Evolutionary conservation across 2,329 filamentous ascomycete species (phyloP), one percentile per base, ranked within the genome.

Genomic region (Botrytis fabae): DNA sequence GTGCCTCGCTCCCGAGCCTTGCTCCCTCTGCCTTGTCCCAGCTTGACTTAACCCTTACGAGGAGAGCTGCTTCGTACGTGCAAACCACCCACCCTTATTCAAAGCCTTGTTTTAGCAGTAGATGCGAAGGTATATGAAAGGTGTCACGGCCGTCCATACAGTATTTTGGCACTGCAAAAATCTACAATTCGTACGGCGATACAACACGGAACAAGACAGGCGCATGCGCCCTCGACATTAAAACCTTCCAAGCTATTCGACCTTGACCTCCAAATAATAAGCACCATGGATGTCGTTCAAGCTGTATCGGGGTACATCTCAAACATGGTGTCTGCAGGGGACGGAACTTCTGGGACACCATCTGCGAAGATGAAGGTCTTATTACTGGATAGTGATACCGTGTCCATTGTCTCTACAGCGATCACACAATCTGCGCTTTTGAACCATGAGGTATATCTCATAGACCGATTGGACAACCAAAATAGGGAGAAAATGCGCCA

Each of bases 361-460:
- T 91, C 93, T 35, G 89, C 93, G 60, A 98, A 98, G 86, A 99
- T 99, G 96, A 99, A 99, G 90, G 96, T 98, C 75, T 85, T 99
- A 73, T 86, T 99, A 76, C 86, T 99, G 78, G 96, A 99, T 83
- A 92, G 90, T 83, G 96, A 98, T 83, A 99, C 96, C 77, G 92
- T 98, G 35, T 90, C 93, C 25, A 97, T 98, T 77, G 90, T 98
- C 32, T 99, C 97, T 16, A 97, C 95, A 8, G 95, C 96, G 71
- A 95, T 95, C 75, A 98, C 96, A 2, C 97, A 99, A 82, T 99
- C 96, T 42, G 90, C 94, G 57, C 89, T 99, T 32, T 90, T 99
- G 75, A 97, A 93, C 80, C 94, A 99, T 84, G 95, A 98, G 84
- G 93, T 99, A 78, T 99, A 98, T 83, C 93, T 99, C 75, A 98